phyloP scores from a whole-genome alignment of 106 monocot species.

The Acanthochlamys bracteata region DNA sequence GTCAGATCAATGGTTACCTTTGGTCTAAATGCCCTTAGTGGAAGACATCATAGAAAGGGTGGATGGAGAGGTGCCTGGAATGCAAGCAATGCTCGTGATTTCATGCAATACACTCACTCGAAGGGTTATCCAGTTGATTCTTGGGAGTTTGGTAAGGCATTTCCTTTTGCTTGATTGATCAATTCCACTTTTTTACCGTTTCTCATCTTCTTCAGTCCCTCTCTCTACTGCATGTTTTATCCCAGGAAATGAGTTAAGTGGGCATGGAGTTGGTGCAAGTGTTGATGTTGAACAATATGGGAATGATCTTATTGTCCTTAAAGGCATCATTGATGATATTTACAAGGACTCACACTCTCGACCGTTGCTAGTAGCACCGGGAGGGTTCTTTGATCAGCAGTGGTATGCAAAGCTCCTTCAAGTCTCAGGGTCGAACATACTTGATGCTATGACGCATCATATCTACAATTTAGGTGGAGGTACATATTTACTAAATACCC shows the following conservation, averaged over 20 bases:
- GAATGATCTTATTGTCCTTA: constrained; percentile 56
- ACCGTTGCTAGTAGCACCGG: constrained; percentile 76
- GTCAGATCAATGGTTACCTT: constrained; percentile 76
- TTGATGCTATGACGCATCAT: constrained; percentile 75
- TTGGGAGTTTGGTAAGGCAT: constrained; percentile 83
- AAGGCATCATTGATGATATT: constrained; percentile 40
- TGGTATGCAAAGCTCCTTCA: constrained; percentile 86
- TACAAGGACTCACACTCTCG: constrained; percentile 28
- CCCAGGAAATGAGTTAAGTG: constrained; percentile 91
- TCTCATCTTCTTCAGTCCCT: not conserved
- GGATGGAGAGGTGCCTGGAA: constrained; percentile 74
- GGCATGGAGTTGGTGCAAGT: constrained; percentile 62
- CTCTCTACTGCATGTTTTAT: not conserved
- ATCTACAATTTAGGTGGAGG: constrained; percentile 92
- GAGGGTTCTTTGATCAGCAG: constrained; percentile 73
- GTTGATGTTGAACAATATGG: constrained; percentile 57
- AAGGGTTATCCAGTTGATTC: constrained; percentile 82
- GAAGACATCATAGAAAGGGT: constrained; percentile 28
- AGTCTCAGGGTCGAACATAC: constrained; percentile 54
- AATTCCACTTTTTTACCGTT: not conserved
- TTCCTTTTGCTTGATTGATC: not conserved
- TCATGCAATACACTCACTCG: constrained; percentile 77
- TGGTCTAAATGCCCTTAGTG: constrained; percentile 83
- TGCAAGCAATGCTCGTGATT: constrained; percentile 63
- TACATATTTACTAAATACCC: constrained; percentile 2